Evolutionary conservation across 2,329 filamentous ascomycete species (phyloP).

Genomic region (Aspergillus pseudoviridinutans): DNA sequence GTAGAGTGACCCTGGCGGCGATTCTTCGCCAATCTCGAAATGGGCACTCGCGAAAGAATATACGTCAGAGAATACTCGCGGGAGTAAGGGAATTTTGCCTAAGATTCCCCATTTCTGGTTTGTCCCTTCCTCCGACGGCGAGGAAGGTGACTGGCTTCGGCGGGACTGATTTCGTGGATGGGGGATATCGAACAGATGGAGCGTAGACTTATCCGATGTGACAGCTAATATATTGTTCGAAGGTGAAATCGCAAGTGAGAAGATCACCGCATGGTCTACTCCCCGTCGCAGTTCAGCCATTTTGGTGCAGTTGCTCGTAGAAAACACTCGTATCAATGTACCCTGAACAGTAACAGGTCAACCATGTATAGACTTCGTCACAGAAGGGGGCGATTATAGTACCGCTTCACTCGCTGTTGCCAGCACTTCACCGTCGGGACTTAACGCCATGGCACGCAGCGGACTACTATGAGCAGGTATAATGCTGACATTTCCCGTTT

Average conservation of each 20-base stretch:
- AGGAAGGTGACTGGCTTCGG: constrained; percentile 33
- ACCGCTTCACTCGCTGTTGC: constrained; percentile 85
- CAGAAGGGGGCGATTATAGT: constrained; percentile 16
- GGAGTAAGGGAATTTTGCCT: constrained; percentile 77
- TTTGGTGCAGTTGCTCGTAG: constrained; percentile 73
- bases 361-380: not conserved
- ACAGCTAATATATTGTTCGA: constrained; percentile 76
- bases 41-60: constrained; percentile 79
- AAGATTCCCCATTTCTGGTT: constrained; percentile 81
- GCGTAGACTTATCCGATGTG: constrained; percentile 92
- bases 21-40: constrained; percentile 80
- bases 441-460: constrained; percentile 74
- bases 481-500: constrained; percentile 80
- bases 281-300: constrained; percentile 83
- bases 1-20: constrained; percentile 39
- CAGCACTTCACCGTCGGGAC: constrained; percentile 72
- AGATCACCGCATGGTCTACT: constrained; percentile 82
- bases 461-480: constrained; percentile 83
- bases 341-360: constrained; percentile 49
- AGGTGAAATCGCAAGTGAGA: constrained; percentile 82
- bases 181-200: constrained; percentile 89
- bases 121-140: constrained; percentile 43
- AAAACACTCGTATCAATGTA: constrained; percentile 82
- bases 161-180: constrained; percentile 32
- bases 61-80: constrained; percentile 80